Evolutionary conservation across 202 grass and related monocot species (phyloP).

Genomic region (Schoenoplectus triqueter): DNA sequence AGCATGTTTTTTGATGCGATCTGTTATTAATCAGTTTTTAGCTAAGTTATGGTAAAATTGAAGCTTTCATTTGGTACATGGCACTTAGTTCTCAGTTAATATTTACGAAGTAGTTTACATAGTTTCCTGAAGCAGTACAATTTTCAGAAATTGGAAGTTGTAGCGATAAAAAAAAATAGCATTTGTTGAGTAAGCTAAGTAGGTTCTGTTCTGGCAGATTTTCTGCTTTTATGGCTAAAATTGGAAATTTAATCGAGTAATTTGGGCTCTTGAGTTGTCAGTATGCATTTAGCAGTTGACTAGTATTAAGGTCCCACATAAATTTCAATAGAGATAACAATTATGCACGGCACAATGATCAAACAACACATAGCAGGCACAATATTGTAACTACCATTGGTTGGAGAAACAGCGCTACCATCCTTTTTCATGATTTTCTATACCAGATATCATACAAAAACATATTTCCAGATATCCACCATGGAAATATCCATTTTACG

Average conservation of each 20-base stretch:
- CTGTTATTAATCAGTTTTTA: conserved; percentile 10
- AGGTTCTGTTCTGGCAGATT: background rate
- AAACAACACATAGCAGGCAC: background rate
- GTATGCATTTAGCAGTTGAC: background rate
- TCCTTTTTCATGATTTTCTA: background rate
- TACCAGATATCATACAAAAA: background rate
- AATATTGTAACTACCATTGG: conserved; percentile 10
- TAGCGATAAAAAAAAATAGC: background rate
- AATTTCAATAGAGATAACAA: background rate
- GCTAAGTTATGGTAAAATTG: background rate
- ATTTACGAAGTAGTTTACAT: background rate
- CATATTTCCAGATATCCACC: background rate
- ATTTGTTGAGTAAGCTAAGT: background rate
- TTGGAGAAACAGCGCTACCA: background rate
- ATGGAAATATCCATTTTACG: background rate
- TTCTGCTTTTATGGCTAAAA: background rate
- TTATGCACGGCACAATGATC: background rate
- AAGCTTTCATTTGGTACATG: background rate
- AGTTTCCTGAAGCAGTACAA: background rate
- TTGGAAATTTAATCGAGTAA: conserved; percentile 3
- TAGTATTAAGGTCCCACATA: background rate
- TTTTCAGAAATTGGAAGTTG: conserved; percentile 19
- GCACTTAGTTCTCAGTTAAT: background rate
- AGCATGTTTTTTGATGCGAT: conserved; percentile 6
- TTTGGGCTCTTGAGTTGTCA: background rate